phyloP scores from a whole-genome alignment of 164 flowering plant genomes.

The Dillenia suffruticosa region DNA sequence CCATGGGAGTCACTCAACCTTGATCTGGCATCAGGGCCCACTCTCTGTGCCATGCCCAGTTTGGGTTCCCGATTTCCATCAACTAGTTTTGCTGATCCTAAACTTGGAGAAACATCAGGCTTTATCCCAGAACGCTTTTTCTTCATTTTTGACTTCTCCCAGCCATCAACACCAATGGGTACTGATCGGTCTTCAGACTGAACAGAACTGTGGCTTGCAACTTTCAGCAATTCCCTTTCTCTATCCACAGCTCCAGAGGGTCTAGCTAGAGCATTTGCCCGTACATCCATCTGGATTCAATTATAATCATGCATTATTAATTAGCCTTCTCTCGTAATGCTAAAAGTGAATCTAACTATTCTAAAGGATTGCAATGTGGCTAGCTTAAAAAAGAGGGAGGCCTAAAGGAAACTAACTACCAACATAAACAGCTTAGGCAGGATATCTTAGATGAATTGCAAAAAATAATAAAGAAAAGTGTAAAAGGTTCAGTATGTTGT shows the following conservation, averaged over 20 bases:
- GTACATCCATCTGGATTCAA: slow-evolving; percentile 48
- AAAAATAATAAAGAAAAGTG: too few species aligned
- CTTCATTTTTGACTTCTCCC: slow-evolving; percentile 90
- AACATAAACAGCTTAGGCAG: too few species aligned
- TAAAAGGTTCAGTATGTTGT: too few species aligned
- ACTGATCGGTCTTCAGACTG: slow-evolving; percentile 40
- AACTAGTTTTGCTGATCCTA: slow-evolving; percentile 24
- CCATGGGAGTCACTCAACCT: slow-evolving; percentile 51
- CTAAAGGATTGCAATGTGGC: too few species aligned
- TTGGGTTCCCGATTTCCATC: slow-evolving; percentile 55
- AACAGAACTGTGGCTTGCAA: slow-evolving; percentile 42
- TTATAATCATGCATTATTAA: too few species aligned
- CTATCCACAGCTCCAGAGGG: slow-evolving; percentile 50
- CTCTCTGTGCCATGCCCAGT: slow-evolving; percentile 49
- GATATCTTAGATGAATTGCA: too few species aligned
- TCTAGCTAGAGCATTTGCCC: slow-evolving; percentile 40
- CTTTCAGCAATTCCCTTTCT: slow-evolving; percentile 51
- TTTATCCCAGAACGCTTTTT: slow-evolving; percentile 80
- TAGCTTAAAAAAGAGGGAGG: too few species aligned
- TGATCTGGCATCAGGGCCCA: slow-evolving; percentile 40
- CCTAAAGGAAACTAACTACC: too few species aligned
- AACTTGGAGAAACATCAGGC: slow-evolving; percentile 45
- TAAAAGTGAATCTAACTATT: too few species aligned
- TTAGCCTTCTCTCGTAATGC: too few species aligned
- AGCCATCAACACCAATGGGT: slow-evolving; percentile 55